A percentile compares a stretch with the other conserved stretches of the same genome.
These are phyloP conservation scores for Spinellus fusiger DNA, from an alignment of 192 early-diverging fungal genomes.

Conservation along the genomic window DNA sequence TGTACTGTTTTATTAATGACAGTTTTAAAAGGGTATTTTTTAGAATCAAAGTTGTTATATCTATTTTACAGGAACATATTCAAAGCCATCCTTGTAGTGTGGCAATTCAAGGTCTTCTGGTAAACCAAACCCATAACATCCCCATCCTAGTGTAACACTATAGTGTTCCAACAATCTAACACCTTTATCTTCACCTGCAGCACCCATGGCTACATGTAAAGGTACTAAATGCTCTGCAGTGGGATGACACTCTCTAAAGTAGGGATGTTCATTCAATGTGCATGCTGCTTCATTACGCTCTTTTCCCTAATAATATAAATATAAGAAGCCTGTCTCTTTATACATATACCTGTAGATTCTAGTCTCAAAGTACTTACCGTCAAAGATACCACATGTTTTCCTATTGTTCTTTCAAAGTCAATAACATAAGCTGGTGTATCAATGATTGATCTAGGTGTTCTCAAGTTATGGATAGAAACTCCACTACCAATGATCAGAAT, in stretches of 20 bases:
- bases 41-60: no score
- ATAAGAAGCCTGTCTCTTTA: neutral
- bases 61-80: no score
- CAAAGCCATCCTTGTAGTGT: neutral
- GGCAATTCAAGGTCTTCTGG: neutral
- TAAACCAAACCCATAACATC: constrained; percentile 22
- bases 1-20: no score
- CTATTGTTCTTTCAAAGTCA: constrained; percentile 55
- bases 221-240: constrained; percentile 64
- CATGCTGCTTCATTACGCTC: constrained; percentile 34
- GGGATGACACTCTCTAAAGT: constrained; percentile 52
- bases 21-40: no score
- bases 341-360: constrained; percentile 6
- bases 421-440: constrained; percentile 38
- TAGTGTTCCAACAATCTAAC: constrained; percentile 33
- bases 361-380: neutral
- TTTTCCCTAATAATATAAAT: constrained; percentile 18
- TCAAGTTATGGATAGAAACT: constrained; percentile 60
- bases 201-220: constrained; percentile 60
- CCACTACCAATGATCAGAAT: constrained; percentile 63
- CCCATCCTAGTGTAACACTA: constrained; percentile 28
- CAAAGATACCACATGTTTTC: constrained; percentile 31
- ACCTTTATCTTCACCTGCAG: constrained; percentile 40
- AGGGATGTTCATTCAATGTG: constrained; percentile 35
- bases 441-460: constrained; percentile 36